Evolutionary conservation across 2,329 filamentous ascomycete species (phyloP).

Genomic region (Stachybotrys elegans): DNA sequence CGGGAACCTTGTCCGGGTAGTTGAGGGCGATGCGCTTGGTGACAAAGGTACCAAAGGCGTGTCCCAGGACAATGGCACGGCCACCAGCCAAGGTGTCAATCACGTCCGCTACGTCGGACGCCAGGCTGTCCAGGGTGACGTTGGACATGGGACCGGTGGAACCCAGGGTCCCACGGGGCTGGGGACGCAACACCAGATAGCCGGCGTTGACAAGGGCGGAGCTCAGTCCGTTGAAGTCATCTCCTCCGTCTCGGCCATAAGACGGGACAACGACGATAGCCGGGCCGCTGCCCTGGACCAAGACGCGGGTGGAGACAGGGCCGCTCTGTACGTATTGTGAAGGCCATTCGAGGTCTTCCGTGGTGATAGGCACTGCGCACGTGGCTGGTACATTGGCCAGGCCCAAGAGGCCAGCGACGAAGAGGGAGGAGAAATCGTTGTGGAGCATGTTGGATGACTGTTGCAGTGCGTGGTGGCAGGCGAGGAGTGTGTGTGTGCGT

Average conservation of each 20-base stretch:
- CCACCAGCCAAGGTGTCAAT: conserved; percentile 2
- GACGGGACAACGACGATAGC: background rate
- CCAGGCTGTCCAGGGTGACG: conserved; percentile 1
- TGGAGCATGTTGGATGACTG: no score
- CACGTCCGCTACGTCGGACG: background rate
- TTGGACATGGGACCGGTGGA: conserved; percentile 1
- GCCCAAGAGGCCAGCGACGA: no score
- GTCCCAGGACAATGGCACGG: conserved; percentile 1
- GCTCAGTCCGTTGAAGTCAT: conserved; percentile 2
- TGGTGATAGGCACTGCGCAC: no score
- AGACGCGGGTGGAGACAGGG: background rate
- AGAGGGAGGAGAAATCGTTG: no score
- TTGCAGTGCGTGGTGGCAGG: no score
- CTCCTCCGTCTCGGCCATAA: conserved; percentile 1
- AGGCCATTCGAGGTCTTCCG: conserved; percentile 1
- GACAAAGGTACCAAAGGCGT: conserved; percentile 3
- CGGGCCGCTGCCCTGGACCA: conserved; percentile 2
- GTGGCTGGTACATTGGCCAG: no score
- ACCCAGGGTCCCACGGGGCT: background rate
- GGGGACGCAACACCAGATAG: background rate
- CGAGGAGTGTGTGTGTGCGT: no score
- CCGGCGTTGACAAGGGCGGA: conserved; percentile 1
- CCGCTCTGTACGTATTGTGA: background rate
- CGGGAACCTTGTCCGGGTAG: conserved; percentile 3
- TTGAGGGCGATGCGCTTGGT: conserved; percentile 1